Evolutionary conservation across 164 flowering plant genomes (phyloP).

Genomic region (Annona cherimola): DNA sequence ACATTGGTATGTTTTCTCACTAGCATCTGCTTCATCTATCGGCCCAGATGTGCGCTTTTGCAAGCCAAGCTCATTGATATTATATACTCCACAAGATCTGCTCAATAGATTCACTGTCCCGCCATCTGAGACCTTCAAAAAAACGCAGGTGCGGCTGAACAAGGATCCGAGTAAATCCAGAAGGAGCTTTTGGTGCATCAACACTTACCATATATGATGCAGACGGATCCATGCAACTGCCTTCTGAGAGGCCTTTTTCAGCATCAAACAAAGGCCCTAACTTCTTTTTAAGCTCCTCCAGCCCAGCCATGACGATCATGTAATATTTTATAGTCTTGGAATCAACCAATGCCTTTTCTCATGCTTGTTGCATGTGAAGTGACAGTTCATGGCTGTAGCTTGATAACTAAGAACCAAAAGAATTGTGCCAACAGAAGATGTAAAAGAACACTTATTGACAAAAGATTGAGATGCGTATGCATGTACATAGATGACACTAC

Average conservation of each 20-base stretch:
- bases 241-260: constrained; percentile 72
- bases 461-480: no score
- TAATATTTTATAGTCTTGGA: constrained; percentile 4
- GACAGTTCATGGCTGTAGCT: neutral
- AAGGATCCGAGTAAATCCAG: constrained; percentile 2
- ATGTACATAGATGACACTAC: no score
- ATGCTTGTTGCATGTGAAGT: neutral
- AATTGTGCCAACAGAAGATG: neutral
- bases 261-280: constrained; percentile 89
- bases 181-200: neutral
- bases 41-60: constrained; percentile 69
- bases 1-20: constrained; percentile 79
- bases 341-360: neutral
- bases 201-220: constrained; percentile 75
- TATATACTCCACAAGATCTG: constrained; percentile 84
- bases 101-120: constrained; percentile 86
- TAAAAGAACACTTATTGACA: no score
- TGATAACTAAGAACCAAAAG: neutral
- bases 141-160: neutral
- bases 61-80: constrained; percentile 91
- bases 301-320: constrained; percentile 68
- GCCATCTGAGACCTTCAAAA: constrained; percentile 75
- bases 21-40: constrained; percentile 43
- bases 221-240: constrained; percentile 49
- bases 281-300: constrained; percentile 88